A percentile compares a stretch with the other conserved stretches of the same genome.
These are phyloP conservation scores for Euphorbia peplus DNA, from an alignment of 345 rosid species.

Conservation along the genomic window DNA sequence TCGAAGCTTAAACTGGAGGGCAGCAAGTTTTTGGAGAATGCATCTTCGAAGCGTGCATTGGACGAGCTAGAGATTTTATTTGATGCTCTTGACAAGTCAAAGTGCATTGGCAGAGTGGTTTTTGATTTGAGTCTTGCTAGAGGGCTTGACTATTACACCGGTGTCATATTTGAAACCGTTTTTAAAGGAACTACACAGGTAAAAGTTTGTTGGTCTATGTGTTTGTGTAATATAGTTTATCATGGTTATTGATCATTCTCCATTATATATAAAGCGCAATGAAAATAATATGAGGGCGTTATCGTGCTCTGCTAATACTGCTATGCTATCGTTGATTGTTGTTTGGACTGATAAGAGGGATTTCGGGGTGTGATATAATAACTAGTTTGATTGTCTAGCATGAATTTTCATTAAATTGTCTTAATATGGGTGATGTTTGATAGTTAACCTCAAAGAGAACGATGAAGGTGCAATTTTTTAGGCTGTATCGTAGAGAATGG, in stretches of 20 bases:
- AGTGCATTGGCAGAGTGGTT: slow-evolving; percentile 68
- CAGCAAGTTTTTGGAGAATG: slow-evolving; percentile 53
- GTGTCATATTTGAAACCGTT: slow-evolving; percentile 89
- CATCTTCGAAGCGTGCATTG: slow-evolving; percentile 61
- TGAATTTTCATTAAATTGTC: not conserved
- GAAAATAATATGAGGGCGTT: not conserved
- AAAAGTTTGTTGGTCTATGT: slow-evolving; percentile 10
- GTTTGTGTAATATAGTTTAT: not conserved
- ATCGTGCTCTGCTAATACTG: too few species aligned
- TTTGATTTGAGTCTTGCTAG: slow-evolving; percentile 97
- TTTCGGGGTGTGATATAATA: not conserved
- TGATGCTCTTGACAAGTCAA: slow-evolving; percentile 75
- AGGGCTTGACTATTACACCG: slow-evolving; percentile 98
- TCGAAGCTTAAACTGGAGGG: slow-evolving; percentile 57
- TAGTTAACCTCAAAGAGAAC: not conserved
- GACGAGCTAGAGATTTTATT: slow-evolving; percentile 73
- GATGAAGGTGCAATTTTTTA: not conserved
- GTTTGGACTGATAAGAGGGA: not conserved
- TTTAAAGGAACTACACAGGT: slow-evolving; percentile 84
- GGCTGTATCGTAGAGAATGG: not conserved
- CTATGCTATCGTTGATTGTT: not conserved
- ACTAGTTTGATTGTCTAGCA: not conserved
- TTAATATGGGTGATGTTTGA: not conserved
- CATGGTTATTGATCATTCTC: not conserved
- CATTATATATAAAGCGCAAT: not conserved